Base-by-base conservation (phyloP, 192 early-diverging fungal genomes). In the Linnemannia hyalina region DNA sequence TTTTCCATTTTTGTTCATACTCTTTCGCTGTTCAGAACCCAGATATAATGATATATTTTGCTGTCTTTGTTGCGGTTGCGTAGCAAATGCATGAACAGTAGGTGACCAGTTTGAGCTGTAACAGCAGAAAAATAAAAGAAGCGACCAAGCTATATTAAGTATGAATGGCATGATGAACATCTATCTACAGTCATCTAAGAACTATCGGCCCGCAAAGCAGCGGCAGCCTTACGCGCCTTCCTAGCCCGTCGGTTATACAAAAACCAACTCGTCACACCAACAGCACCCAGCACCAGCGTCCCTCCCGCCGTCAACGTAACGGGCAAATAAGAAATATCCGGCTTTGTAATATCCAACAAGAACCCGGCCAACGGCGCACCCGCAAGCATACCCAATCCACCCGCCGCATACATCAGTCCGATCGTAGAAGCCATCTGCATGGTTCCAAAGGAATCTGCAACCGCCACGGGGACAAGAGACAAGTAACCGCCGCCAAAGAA, bases 401-500 rank as follows among this genome's bases (percentile, higher is more conserved):
- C 82, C 8, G 82, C 81, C 6, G 86, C 86, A 73, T 88, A 91
- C 73, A 91, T 76, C 60, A 88, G 54, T 16, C 90, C 90, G 44
- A 87, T 89, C 0, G 88, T 89, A 2, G 88, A 80, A 29, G 88
- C 88, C 32, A 91, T 88, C 29, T 88, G 73, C 49, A 88, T 85
- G 16, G 89, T 82, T 0, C 90, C 90, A 46, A 91, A 88, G 22
- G 78, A 81, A 35, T 91, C 49, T 52, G 86, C 82, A 15, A 85
- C 77, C 0, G 88, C 81, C 0, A 88, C 82, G 11, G 90, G 80
- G 20, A 88, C 83, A 35, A 88, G 41, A 15, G 90, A 81, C 11
- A 91, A 74, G 68, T 89, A 92, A 0, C 87, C 91, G 23, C 90
- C 90, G n/a, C 83, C 89, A 80, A 89, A 89, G 75, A 91, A 81